Conservation (phyloP, 495 filamentous ascomycete genomes). For the Penicillium robsamsonii region DNA sequence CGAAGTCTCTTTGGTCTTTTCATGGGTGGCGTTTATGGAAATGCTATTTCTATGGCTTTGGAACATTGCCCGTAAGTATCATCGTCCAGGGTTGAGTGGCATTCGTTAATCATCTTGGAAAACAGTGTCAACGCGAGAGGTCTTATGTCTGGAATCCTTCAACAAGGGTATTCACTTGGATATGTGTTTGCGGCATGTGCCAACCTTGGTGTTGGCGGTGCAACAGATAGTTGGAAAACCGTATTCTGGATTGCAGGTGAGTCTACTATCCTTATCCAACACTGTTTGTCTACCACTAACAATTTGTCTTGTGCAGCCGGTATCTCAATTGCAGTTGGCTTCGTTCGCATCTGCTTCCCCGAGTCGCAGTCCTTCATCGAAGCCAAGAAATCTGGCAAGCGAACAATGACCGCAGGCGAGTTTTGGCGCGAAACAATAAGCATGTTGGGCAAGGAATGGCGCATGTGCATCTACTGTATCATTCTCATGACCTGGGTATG, state of each 20-base stretch:
- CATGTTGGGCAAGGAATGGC: slow-evolving; percentile 68
- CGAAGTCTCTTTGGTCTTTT: slow-evolving; percentile 72
- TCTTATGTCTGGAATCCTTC: slow-evolving; percentile 73
- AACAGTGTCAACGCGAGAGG: slow-evolving; percentile 57
- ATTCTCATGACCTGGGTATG: slow-evolving; percentile 71
- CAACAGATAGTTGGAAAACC: slow-evolving; percentile 57
- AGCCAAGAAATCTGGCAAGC: slow-evolving; percentile 53
- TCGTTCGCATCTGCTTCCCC: slow-evolving; percentile 64
- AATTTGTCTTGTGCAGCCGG: slow-evolving; percentile 37
- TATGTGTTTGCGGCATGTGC: slow-evolving; percentile 71
- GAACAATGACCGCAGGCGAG: slow-evolving; percentile 43
- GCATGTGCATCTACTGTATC: slow-evolving; percentile 65
- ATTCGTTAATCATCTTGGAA: slow-evolving; percentile 14
- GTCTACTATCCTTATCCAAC: not conserved
- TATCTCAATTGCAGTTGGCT: slow-evolving; percentile 60
- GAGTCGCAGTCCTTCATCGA: slow-evolving; percentile 71
- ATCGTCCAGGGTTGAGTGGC: no score
- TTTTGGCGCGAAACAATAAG: slow-evolving; percentile 61
- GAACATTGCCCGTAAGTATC: slow-evolving; percentile 64
- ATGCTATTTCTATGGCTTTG: slow-evolving; percentile 77
- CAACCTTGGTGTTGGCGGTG: slow-evolving; percentile 63
- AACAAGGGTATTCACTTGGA: slow-evolving; percentile 75
- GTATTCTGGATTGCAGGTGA: slow-evolving; percentile 59
- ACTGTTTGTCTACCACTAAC: not conserved
- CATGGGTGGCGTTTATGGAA: slow-evolving; percentile 81